Conservation (phyloP, 192 early-diverging fungal genomes). For the Coemansia sp. region DNA sequence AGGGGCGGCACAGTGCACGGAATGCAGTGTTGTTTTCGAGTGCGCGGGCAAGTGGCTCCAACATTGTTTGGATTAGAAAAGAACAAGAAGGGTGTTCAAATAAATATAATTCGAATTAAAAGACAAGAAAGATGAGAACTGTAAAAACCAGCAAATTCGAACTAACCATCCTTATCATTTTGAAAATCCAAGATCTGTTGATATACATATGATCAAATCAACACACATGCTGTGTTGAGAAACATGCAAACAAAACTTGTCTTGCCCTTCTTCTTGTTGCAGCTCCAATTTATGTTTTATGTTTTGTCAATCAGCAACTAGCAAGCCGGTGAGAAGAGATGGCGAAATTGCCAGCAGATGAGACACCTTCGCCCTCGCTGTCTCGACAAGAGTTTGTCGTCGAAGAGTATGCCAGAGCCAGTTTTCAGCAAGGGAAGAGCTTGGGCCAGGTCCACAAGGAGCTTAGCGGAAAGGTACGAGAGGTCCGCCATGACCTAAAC, state of each 20-base stretch:
- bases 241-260: not conserved
- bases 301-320: not conserved
- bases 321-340: constrained; percentile 1
- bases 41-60: constrained; percentile 38
- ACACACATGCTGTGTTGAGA: too few species aligned
- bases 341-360: constrained; percentile 33
- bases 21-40: constrained; percentile 42
- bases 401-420: constrained; percentile 21
- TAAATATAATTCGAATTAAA: not conserved
- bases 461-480: constrained; percentile 19
- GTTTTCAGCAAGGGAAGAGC: constrained; percentile 24
- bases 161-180: too few species aligned
- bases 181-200: too few species aligned
- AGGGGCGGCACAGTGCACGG: constrained; percentile 52
- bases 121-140: too few species aligned
- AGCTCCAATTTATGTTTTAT: not conserved
- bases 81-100: not conserved
- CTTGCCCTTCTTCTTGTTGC: not conserved
- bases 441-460: constrained; percentile 25
- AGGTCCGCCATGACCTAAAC: constrained; percentile 22
- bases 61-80: constrained; percentile 1
- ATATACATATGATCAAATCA: too few species aligned
- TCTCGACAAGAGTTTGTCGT: constrained; percentile 21
- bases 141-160: too few species aligned
- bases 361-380: constrained; percentile 1